These are phyloP conservation scores for Flammula alnicola DNA, from an alignment of 1,284 basidiomycete species.

Conservation along the genomic window DNA sequence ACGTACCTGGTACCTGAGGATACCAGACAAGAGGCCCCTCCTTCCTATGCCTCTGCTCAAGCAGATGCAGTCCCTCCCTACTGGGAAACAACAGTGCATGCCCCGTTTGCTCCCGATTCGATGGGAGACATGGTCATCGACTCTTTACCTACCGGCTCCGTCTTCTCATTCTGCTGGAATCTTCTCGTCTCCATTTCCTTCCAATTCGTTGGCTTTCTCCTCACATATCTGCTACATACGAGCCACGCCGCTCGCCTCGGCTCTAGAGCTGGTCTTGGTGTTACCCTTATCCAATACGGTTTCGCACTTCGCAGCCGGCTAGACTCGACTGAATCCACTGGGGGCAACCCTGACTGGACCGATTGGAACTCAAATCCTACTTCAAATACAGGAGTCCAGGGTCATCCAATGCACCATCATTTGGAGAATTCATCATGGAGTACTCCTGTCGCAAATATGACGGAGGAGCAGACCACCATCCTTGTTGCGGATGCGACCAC, in stretches of 20 bases:
- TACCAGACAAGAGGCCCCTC: conserved; percentile 80
- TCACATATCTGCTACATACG: conserved; percentile 92
- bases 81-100: conserved; percentile 96
- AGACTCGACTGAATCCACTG: conserved; percentile 33
- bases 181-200: conserved; percentile 94
- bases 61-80: conserved; percentile 96
- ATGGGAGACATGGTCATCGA: conserved; percentile 79
- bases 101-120: conserved; percentile 62
- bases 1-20: conserved; percentile 81
- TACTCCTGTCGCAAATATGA: conserved; percentile 27
- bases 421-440: conserved; percentile 30
- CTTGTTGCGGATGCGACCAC: conserved; percentile 61
- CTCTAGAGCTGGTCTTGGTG: conserved; percentile 91
- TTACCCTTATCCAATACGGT: conserved; percentile 95
- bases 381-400: conserved; percentile 54
- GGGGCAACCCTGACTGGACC: conserved; percentile 32
- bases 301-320: conserved; percentile 72
- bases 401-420: conserved; percentile 38
- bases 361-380: conserved; percentile 36
- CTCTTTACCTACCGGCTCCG: conserved; percentile 73
- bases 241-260: conserved; percentile 96
- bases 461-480: conserved; percentile 45
- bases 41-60: conserved; percentile 89
- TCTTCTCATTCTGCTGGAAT: conserved; percentile 93
- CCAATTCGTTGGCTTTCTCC: conserved; percentile 96